Conservation (phyloP, 129 eudicot species). For the Artemisia annua region DNA sequence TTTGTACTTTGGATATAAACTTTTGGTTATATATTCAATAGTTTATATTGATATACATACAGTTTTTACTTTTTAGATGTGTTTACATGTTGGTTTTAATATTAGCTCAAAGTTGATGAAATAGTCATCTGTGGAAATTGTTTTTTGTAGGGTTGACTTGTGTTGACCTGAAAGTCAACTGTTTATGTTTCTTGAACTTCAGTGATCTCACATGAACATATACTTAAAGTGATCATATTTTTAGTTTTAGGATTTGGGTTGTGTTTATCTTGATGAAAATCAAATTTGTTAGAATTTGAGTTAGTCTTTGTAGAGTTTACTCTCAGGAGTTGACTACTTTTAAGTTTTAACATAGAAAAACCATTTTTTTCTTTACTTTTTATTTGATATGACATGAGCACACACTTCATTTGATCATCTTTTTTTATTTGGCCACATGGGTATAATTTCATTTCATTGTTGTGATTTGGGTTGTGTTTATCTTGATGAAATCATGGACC, state of each 20-base stretch:
- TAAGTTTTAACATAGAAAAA: neutral
- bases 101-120: neutral
- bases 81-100: neutral
- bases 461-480: slow-evolving; percentile 12
- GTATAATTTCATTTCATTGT: neutral
- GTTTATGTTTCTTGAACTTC: slow-evolving; percentile 10
- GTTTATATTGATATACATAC: slow-evolving; percentile 14
- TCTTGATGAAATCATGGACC: neutral
- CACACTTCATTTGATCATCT: neutral
- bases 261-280: neutral
- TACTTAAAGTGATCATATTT: neutral
- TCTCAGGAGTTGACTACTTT: slow-evolving; percentile 22
- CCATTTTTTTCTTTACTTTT: slow-evolving; percentile 10
- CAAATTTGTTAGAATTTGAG: neutral
- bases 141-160: slow-evolving; percentile 26
- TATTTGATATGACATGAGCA: slow-evolving; percentile 14
- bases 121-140: slow-evolving; percentile 8
- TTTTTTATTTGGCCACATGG: slow-evolving; percentile 5
- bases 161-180: slow-evolving; percentile 5
- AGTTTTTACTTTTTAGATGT: neutral
- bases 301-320: slow-evolving; percentile 11
- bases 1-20: slow-evolving; percentile 8
- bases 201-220: slow-evolving; percentile 14
- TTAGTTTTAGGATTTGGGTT: slow-evolving; percentile 13
- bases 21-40: neutral